Base-by-base conservation (phyloP, 176 grass and related monocot genomes). In the Carex myosuroides region DNA sequence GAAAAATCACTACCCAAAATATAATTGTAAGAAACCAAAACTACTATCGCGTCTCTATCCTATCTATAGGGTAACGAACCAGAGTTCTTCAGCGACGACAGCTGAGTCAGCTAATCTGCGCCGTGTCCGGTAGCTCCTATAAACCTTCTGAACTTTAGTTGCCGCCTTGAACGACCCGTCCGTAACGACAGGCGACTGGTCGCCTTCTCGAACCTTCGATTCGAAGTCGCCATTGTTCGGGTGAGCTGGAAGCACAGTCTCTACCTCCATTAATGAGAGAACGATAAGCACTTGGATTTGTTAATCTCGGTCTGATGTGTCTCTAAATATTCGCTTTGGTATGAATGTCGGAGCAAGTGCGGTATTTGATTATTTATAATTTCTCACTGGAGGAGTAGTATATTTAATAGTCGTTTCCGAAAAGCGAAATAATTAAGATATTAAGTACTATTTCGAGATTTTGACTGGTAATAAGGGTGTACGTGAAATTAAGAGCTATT, bases 81-180 rank as follows among this genome's bases (percentile, higher is more conserved):
- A 98, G 70, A 98, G 96, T 89, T 95, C 95, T 88, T 98, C 96
- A 73, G 90, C 93, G 88, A 98, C 89, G 89, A 98, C 91, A 72
- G 89, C 96, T 70, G 96, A 90, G 86, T 98, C 96, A 44, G 96
- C 96, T 56, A 98, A 84, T 91, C 87, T 89, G 80, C 93, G 91
- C 6, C 96, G 84, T 35, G 96, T 98, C 20, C 96, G 96, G 86
- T 98, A 98, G 88, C 96, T 92, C 70, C 96, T 88, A 79, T 98
- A 98, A 24, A 90, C 85, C 92, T 95, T 98, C 88, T 98, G 96
- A 54, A 98, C 26, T 89, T 90, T 97, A 65, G 92, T 97, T 4
- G 92, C 95, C 1, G 95, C 95, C 61, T 84, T 85, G 90, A 83
- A 83, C 64, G 17, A 61, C 29, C 70, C 77, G 6, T 69, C 55